Conservation (phyloP, 208 protist species). For the Wallacemonas rigidus region DNA sequence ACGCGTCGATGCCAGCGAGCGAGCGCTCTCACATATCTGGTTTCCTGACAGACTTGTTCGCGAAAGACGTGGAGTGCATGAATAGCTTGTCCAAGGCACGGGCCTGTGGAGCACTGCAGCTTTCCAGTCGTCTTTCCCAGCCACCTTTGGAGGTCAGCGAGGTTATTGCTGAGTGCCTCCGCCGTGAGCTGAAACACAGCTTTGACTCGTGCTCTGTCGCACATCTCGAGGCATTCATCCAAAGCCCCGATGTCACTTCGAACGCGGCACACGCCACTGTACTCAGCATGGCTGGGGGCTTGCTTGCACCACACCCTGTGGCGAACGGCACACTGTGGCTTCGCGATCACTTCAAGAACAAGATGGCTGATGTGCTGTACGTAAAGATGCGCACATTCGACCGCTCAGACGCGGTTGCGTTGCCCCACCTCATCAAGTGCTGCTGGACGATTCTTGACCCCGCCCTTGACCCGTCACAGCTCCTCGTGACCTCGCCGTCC, state of each 20-base stretch:
- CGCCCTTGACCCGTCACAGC: slow-evolving; percentile 27
- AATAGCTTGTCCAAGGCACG: slow-evolving; percentile 26
- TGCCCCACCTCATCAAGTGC: slow-evolving; percentile 30
- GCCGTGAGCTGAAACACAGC: slow-evolving; percentile 33
- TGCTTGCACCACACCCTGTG: slow-evolving; percentile 41
- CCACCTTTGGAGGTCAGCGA: slow-evolving; percentile 16
- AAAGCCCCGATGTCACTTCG: neutral
- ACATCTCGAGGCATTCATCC: slow-evolving; percentile 46
- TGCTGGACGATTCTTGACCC: slow-evolving; percentile 56
- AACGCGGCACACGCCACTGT: slow-evolving; percentile 24
- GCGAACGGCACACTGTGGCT: slow-evolving; percentile 48
- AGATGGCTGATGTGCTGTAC: slow-evolving; percentile 43
- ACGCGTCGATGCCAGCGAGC: neutral
- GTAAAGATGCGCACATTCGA: slow-evolving; percentile 54
- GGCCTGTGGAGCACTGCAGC: slow-evolving; percentile 26
- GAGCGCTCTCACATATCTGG: slow-evolving; percentile 7
- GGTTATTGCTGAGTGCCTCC: slow-evolving; percentile 10
- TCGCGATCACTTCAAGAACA: slow-evolving; percentile 52
- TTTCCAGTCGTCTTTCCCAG: slow-evolving; percentile 18
- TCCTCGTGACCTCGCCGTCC: slow-evolving; percentile 22
- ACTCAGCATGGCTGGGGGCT: slow-evolving; percentile 47
- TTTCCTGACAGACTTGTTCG: slow-evolving; percentile 23
- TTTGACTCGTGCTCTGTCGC: slow-evolving; percentile 34
- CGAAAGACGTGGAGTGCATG: slow-evolving; percentile 18
- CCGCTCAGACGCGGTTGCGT: slow-evolving; percentile 30